Base-by-base conservation (phyloP, 2,329 filamentous ascomycete species). In the Davidsoniella virescens region DNA sequence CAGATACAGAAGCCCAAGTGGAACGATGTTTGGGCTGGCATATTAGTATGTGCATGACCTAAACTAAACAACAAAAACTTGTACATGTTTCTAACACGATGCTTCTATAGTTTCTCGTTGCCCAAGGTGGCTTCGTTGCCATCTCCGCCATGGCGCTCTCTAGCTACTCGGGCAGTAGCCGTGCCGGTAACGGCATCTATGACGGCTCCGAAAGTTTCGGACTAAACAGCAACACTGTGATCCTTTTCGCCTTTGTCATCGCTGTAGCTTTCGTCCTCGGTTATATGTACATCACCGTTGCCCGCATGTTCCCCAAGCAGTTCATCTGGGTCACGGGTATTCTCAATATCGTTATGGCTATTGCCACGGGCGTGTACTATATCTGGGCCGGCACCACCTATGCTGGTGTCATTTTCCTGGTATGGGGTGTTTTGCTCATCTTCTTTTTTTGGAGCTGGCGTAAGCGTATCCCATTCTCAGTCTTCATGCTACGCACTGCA, bases 281-380 rank as follows among this genome's bases (percentile, higher is more conserved):
- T 33, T 84, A 78, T 60, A 70, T 67, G 18, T 96, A 95, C 62
- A 78, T 95, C 58, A 77, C 78, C 64, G 63, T 80, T 2, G 84
- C 85, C 5, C 78, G 87, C 50, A 67, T 75, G 44, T 90, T 90
- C 56, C 87, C 88, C 3, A 93, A 92, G 66, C 77, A 86, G 60
- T 87, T 94, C 57, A 93, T 95, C 61, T 95, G 87, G 85, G 76
- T 87, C 38, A 93, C 87, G 0, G 87, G 86, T 10, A 90, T 94
- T 47, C 70, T 94, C 51, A 93, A 95, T 63, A 83, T 94, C 58
- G 67, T 82, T 50, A 82, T 87, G 58, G 86, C 85, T 0, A 69
- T 95, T n/a, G 88, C 76, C 1, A 94, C 87, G 0, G 87, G 85
- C 8, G 79, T 90, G 48, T 93, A 87, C 65, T 94, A 94, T 70